Conservation (phyloP, 2,329 filamentous ascomycete species). For the Neobulgaria alba region DNA sequence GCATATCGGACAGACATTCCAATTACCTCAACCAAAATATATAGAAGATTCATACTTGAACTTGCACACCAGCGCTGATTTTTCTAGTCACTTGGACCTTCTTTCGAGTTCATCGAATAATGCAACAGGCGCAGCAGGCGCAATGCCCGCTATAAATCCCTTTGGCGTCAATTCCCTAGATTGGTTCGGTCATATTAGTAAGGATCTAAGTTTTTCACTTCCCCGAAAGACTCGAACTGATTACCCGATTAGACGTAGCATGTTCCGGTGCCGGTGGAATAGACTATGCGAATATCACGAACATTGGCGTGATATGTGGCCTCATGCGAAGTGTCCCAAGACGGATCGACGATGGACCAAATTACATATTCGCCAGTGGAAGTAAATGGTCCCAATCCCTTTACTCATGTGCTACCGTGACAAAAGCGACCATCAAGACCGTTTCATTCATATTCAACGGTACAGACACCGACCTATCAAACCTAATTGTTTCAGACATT, state of each 20-base stretch:
- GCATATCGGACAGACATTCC: conserved; percentile 29
- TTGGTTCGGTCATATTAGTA: too few relatives aligned
- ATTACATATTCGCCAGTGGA: conserved; percentile 32
- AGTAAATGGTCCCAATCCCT: conserved; percentile 36
- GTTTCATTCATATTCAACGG: conserved; percentile 37
- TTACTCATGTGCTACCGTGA: conserved; percentile 35
- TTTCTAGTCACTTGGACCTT: conserved; percentile 1
- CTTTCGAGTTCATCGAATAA: too few relatives aligned
- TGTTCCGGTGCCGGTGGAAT: conserved; percentile 27
- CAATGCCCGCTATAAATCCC: conserved; percentile 28
- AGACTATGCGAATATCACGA: conserved; percentile 35
- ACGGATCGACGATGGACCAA: conserved; percentile 29
- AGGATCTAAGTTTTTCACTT: too few relatives aligned
- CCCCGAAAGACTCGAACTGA: too few relatives aligned
- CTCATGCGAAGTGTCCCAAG: conserved; percentile 33
- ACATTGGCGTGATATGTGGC: conserved; percentile 33
- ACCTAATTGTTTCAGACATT: conserved; percentile 30
- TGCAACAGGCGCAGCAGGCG: too few relatives aligned
- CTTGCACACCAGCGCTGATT: too few relatives aligned
- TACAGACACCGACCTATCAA: conserved; percentile 30
- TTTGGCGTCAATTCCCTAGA: conserved; percentile 26
- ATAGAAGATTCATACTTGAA: too few relatives aligned
- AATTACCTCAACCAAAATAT: conserved; percentile 20
- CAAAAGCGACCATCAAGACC: conserved; percentile 37
- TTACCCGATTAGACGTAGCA: too few relatives aligned